These are phyloP conservation scores for Ogataea philodendri DNA, from an alignment of 805 yeast species.

Conservation along the genomic window DNA sequence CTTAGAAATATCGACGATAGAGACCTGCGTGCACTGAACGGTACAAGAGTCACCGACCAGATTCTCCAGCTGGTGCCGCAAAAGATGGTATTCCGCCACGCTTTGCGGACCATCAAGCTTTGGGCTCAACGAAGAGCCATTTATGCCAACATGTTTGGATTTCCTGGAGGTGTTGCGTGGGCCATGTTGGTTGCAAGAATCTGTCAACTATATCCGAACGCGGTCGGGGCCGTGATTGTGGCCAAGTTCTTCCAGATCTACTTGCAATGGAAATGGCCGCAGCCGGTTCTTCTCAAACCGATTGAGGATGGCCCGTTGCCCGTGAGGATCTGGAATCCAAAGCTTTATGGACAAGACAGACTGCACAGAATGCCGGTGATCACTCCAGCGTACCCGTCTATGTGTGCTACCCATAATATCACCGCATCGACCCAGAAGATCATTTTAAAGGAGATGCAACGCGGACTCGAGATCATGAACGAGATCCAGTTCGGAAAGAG, in stretches of 20 bases:
- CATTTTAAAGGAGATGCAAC: slow-evolving; percentile 70
- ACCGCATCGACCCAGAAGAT: slow-evolving; percentile 83
- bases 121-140: slow-evolving; percentile 97
- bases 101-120: slow-evolving; percentile 85
- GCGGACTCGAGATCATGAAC: slow-evolving; percentile 71
- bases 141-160: slow-evolving; percentile 92
- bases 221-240: slow-evolving; percentile 89
- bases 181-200: slow-evolving; percentile 98
- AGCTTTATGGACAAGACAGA: slow-evolving; percentile 83
- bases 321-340: slow-evolving; percentile 96
- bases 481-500: slow-evolving; percentile 63
- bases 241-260: slow-evolving; percentile 84
- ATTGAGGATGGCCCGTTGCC: slow-evolving; percentile 97
- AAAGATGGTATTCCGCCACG: slow-evolving; percentile 88
- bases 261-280: slow-evolving; percentile 97
- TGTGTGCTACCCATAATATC: slow-evolving; percentile 98
- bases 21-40: slow-evolving; percentile 86
- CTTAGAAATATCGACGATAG: slow-evolving; percentile 86
- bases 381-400: slow-evolving; percentile 96
- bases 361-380: slow-evolving; percentile 96
- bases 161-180: slow-evolving; percentile 99
- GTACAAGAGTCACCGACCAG: slow-evolving; percentile 96
- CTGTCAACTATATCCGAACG: slow-evolving; percentile 94
- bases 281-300: slow-evolving; percentile 87
- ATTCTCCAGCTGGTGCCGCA: slow-evolving; percentile 87